Base-by-base conservation (phyloP, 345 rosid species). In the Firmiana major region DNA sequence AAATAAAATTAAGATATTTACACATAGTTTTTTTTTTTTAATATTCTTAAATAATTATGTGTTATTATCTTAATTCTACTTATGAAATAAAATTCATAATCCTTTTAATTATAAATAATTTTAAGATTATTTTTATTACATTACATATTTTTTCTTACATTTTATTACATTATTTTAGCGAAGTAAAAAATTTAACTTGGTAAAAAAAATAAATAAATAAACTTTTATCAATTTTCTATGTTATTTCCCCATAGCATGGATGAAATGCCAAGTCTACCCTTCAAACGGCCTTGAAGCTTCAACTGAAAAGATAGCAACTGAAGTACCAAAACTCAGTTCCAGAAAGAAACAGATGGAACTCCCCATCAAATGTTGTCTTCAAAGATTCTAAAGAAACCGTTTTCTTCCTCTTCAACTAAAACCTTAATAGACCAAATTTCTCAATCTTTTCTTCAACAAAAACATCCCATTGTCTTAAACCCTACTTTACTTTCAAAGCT, bases 401-500 rank as follows among this genome's bases (percentile, higher is more conserved):
- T 45, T 57, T 57, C 67, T 58, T 74, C 57, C 24, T 60, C 49
- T 26, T 21, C 75, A 16, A 19, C 69, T 45, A 42, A 34, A 77
- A 46, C 60, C 58, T 24, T 48, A 45, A 59, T 77, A 43, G 48
- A 59, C 80, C 75, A 58, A 58, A 43, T 70, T 28, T 69, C 62
- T 6, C 16, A 58, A 10, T 65, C 69, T 38, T 70, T 62, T n/a
- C 60, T 48, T 73, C 80, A 19, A 9, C 28, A 59, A 46, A 40
- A 71, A 21, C 58, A 15, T 9, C 36, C 38, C 11, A 11, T 7
- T 12, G 58, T 51, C 55, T 19, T 62, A 28, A 73, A 65, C 46
- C 81, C 59, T 6, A 26, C 57, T 19, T 45, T 75, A 22, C n/a
- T 43, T 63, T 55, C 79, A 46, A 74, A 76, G 45, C 79, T 63